phyloP scores from a whole-genome alignment of 345 rosid species.

The Trapa bicornis region DNA sequence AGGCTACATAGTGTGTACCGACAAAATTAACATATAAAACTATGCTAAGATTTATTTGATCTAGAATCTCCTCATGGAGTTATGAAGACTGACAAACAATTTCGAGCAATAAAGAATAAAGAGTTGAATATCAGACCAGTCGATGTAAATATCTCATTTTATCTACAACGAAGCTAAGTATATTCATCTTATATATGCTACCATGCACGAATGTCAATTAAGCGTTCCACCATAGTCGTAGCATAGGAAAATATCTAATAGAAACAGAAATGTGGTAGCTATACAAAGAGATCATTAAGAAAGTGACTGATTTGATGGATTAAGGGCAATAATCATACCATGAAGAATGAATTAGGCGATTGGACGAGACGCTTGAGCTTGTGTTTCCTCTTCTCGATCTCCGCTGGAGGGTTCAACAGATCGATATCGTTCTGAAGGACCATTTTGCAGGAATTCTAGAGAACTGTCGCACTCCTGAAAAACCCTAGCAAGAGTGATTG shows the following conservation, averaged over 20 bases:
- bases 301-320: neutral
- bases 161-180: neutral
- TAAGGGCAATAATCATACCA: constrained; percentile 19
- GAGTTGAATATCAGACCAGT: neutral
- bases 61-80: no score
- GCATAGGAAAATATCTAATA: neutral
- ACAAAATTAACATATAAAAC: no score
- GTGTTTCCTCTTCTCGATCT: constrained; percentile 76
- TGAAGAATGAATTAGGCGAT: constrained; percentile 61
- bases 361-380: constrained; percentile 75
- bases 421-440: constrained; percentile 57
- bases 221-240: neutral
- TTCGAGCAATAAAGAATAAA: no score
- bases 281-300: neutral
- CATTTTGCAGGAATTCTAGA: constrained; percentile 4
- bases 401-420: constrained; percentile 63
- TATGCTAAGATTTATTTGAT: no score
- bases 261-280: neutral
- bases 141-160: neutral
- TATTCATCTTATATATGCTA: neutral
- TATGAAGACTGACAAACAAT: no score
- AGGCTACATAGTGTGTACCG: no score
- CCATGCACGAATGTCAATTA: neutral
- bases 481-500: constrained; percentile 5
- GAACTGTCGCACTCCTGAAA: neutral